Percentiles rank a stretch among this genome's conserved stretches.
phyloP scores from a whole-genome alignment of 768 basidiomycete species.

The Psilocybe tampanensis region DNA sequence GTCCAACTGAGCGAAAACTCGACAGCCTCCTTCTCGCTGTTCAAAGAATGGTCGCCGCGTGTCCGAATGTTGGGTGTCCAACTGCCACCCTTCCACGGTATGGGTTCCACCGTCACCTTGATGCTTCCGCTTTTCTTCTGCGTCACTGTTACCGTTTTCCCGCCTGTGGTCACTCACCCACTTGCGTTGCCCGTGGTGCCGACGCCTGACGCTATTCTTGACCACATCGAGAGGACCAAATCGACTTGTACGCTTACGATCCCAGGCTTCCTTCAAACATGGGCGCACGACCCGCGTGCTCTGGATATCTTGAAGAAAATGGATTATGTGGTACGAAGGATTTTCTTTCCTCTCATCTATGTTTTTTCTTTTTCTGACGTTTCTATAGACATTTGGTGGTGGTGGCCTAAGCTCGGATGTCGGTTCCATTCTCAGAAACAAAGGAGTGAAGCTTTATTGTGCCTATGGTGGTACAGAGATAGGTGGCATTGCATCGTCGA shows the following conservation, averaged over 20 bases:
- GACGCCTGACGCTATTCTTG: constrained; percentile 29
- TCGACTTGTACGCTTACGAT: constrained; percentile 35
- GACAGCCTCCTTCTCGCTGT: not conserved
- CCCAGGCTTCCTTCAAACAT: constrained; percentile 42
- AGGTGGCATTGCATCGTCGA: constrained; percentile 18
- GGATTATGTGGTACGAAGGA: constrained; percentile 22
- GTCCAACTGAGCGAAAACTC: not conserved
- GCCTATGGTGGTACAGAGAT: constrained; percentile 43
- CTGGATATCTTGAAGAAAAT: constrained; percentile 26
- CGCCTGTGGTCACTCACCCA: constrained; percentile 28
- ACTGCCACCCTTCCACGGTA: constrained; percentile 42
- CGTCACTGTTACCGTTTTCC: constrained; percentile 29
- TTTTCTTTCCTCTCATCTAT: not conserved
- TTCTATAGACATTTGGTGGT: constrained; percentile 33
- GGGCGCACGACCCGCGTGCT: constrained; percentile 29
- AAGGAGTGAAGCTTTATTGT: constrained; percentile 33
- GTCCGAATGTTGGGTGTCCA: constrained; percentile 29
- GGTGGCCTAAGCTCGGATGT: constrained; percentile 36
- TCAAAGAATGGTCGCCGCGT: constrained; percentile 18
- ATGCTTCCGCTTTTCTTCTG: constrained; percentile 29
- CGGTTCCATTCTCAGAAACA: constrained; percentile 32
- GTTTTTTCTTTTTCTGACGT: not conserved
- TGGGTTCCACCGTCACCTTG: constrained; percentile 33
- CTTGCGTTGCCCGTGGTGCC: constrained; percentile 35
- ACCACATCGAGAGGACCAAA: constrained; percentile 27